Conservation (phyloP, 192 early-diverging fungal genomes). For the Coemansia sp. region DNA sequence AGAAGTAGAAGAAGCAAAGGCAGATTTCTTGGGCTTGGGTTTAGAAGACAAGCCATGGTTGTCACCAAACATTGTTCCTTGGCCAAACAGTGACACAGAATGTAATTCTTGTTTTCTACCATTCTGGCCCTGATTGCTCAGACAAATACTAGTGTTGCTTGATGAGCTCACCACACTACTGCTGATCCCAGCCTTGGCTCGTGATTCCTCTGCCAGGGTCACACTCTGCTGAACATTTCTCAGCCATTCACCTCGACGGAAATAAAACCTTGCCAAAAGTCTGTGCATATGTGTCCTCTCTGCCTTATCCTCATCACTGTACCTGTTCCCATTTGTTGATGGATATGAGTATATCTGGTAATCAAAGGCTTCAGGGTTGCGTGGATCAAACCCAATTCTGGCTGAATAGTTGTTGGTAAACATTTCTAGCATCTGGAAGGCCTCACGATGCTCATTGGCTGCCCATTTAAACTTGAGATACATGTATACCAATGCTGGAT, state of each 20-base stretch:
- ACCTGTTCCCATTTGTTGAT: not conserved
- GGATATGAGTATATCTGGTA: conserved; percentile 19
- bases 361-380: conserved; percentile 21
- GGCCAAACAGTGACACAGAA: too few species aligned
- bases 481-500: conserved; percentile 66
- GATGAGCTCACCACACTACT: not conserved
- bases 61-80: too few species aligned
- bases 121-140: too few species aligned
- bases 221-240: conserved; percentile 18
- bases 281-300: conserved; percentile 37
- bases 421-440: conserved; percentile 70
- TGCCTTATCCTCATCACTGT: conserved; percentile 3
- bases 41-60: too few species aligned
- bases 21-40: too few species aligned
- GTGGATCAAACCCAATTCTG: conserved; percentile 31
- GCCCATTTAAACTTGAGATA: conserved; percentile 71
- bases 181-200: conserved; percentile 8
- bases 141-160: too few species aligned
- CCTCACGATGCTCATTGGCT: conserved; percentile 24
- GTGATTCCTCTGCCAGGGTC: conserved; percentile 14
- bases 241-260: conserved; percentile 95
- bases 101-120: too few species aligned
- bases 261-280: conserved; percentile 75
- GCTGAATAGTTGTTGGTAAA: conserved; percentile 70
- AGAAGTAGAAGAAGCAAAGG: too few species aligned